phyloP scores from a whole-genome alignment of 306 rosid genomes.

The Prunus dulcis region DNA sequence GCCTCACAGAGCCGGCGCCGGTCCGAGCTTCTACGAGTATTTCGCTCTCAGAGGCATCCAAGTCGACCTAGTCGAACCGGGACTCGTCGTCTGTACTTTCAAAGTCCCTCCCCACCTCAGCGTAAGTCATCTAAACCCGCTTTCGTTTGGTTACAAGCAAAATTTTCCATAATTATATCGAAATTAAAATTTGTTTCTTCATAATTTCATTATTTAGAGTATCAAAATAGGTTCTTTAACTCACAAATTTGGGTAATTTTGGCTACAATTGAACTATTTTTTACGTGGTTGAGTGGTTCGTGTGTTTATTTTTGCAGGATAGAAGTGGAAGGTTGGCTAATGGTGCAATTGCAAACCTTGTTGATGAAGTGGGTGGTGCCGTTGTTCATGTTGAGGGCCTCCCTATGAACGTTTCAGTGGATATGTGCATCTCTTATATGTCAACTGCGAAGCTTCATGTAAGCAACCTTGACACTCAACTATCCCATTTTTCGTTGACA shows the following conservation, averaged over 20 bases:
- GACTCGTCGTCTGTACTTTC: slow-evolving; percentile 58
- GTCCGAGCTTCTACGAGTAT: slow-evolving; percentile 49
- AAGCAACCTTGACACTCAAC: slow-evolving; percentile 17
- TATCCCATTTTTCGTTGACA: not conserved
- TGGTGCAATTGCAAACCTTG: slow-evolving; percentile 77
- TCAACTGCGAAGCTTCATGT: slow-evolving; percentile 56
- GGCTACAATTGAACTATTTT: not conserved
- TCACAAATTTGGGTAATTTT: not conserved
- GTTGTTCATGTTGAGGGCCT: slow-evolving; percentile 55
- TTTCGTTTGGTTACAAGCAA: not conserved
- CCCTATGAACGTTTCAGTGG: slow-evolving; percentile 81
- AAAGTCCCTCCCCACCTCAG: slow-evolving; percentile 61
- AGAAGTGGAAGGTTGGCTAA: slow-evolving; percentile 56
- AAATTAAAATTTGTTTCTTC: not conserved
- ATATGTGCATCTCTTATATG: slow-evolving; percentile 76
- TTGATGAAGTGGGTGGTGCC: slow-evolving; percentile 75
- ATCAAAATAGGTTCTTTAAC: not conserved
- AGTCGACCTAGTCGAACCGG: slow-evolving; percentile 73
- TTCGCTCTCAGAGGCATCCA: slow-evolving; percentile 66
- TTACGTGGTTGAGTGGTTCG: not conserved
- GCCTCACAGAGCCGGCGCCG: slow-evolving; percentile 19
- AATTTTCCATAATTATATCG: not conserved
- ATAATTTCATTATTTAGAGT: not conserved
- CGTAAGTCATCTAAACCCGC: slow-evolving; percentile 13
- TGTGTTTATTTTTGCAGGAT: slow-evolving; percentile 43